These are phyloP conservation scores for Aquanectria penicillioides DNA, from an alignment of 2,329 filamentous ascomycete genomes.

Conservation along the genomic window DNA sequence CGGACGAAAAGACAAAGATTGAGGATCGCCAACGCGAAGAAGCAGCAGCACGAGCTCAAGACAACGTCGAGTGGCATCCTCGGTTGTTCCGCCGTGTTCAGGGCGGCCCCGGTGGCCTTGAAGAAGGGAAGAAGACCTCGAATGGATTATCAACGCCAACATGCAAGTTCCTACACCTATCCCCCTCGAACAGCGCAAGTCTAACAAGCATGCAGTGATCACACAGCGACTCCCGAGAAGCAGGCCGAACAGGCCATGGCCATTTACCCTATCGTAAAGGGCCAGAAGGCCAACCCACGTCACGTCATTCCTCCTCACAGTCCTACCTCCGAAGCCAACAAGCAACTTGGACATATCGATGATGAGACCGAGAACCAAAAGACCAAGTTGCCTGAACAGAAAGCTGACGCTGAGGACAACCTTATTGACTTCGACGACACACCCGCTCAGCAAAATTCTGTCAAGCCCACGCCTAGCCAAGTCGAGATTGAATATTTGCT, in stretches of 20 bases:
- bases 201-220: conserved; percentile 42
- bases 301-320: conserved; percentile 64
- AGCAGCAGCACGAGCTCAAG: conserved; percentile 79
- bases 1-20: conserved; percentile 95
- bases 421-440: conserved; percentile 67
- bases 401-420: conserved; percentile 44
- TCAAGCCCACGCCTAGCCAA: conserved; percentile 20
- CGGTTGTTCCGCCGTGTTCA: conserved; percentile 82
- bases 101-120: conserved; percentile 74
- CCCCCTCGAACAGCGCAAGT: neutral
- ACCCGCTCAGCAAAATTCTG: conserved; percentile 12
- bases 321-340: conserved; percentile 24
- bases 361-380: neutral
- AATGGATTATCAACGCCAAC: conserved; percentile 92
- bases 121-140: conserved; percentile 90
- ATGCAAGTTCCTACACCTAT: conserved; percentile 66
- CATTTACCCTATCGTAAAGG: conserved; percentile 85
- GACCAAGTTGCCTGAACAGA: conserved; percentile 15
- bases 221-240: conserved; percentile 67
- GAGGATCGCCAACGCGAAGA: conserved; percentile 93
- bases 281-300: conserved; percentile 69
- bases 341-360: conserved; percentile 16
- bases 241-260: conserved; percentile 85
- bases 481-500: conserved; percentile 58
- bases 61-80: conserved; percentile 88